Evolutionary conservation across 2,329 filamentous ascomycete species (phyloP), one percentile per base, ranked within the genome.

Genomic region (Talaromyces amestolkiae): DNA sequence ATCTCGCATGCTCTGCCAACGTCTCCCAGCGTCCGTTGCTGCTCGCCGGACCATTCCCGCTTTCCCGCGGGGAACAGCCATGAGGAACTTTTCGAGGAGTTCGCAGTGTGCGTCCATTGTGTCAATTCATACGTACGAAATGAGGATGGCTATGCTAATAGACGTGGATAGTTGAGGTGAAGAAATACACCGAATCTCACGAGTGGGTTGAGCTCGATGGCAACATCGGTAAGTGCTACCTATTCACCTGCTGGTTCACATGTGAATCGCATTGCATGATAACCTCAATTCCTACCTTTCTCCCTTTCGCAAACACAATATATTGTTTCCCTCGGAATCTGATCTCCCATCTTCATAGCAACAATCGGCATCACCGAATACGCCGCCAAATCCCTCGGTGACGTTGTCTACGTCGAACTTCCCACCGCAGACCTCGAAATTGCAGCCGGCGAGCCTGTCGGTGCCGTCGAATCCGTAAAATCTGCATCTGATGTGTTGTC

Each of bases 401-500:
- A 99, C 77, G 93, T 98, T 66, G 94, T 99, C 76, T 99, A 91
- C 83, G 93, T 98, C 74, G 95, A 99, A 84, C 90, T 99, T 35
- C 95, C 95, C 65, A 84, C 89, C 70, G 76, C 84, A 64, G 89
- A 87, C 70, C 82, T 88, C 71, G 86, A 89, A 72, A 85, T 96
- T 68, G 80, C 81, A 66, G 86, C 88, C 65, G 93, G 93, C 73
- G 94, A 98, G 76, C 85, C 90, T 69, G 91, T 98, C 71, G 95
- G 95, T 71, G 93, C 94, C 67, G 94, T 99, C 72, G 95, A 99
- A 84, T 97, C 93, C 2, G 95, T 99, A 79, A 99, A 99, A 85
- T 95, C 91, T 68, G 95, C 95, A n/a, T 94, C 92, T 69, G 95
- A 99, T 78, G 97, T 99, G 83, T 90, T 97, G 82, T 89, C 92